Evolutionary conservation across 148 eudicot species (phyloP), one percentile per base, ranked within the genome.

Genomic region (Spergularia marina): DNA sequence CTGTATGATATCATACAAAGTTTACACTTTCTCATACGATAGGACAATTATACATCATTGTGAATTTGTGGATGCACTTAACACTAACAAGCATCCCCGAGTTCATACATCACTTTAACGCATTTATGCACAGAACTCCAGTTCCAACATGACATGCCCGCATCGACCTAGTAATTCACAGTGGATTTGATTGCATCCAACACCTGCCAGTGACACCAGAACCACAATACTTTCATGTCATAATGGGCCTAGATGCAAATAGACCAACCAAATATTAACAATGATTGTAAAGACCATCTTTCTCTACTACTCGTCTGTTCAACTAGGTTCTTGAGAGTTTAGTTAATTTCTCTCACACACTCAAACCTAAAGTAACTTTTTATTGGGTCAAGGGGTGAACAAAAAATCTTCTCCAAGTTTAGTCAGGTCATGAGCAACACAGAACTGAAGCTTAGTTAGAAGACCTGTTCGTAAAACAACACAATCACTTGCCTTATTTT

Each of bases 131-230:
- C 49, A 44, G 49, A 6, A 10, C 49, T 9, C 49, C 49, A 0
- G 49, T 44, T 44, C 49, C 49, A 44, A 44, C 49, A 44, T 0
- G 36, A 30, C 36, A 30, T 30, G 36, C 36, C 76, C 23, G 25
- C n/a, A 3, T 20, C 3, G 21, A 58, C 12, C 34, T 83, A 87
- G 83, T 90, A 93, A 70, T 87, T 91, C 25, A 91, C 90, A 23
- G 98, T 89, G 17, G 92, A 83, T 74, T 87, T 91, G 80, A 94
- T 87, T 30, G 91, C 97, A 36, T 94, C 98, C 83, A 94, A 59
- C 79, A 94, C 81, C 98, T 94, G 97, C 83, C 18, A 20, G 59
- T 21, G n/a, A 55, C 59, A 64, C 17, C 13, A 15, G 10, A 61
- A 55, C 41, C 21, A 54, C 23, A 51, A 30, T 57, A 59, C 73